Conservation (phyloP, 1,139 yeast genomes). For the Pichia sorboxylosa region DNA sequence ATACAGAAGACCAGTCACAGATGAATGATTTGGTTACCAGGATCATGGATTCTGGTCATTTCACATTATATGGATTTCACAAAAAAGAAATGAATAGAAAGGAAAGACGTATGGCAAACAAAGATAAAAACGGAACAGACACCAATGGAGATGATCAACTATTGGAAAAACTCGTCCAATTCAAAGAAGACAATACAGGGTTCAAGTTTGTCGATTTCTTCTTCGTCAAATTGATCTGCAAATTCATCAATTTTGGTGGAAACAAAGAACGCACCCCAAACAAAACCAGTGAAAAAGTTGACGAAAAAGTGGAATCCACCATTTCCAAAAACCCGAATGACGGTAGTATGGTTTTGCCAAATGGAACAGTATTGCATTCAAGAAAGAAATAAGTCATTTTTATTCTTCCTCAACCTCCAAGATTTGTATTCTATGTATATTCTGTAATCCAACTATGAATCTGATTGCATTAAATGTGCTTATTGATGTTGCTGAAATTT, state of each 20-base stretch:
- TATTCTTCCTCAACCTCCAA: too few relatives aligned
- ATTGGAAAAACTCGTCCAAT: slow-evolving; percentile 6
- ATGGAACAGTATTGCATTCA: slow-evolving; percentile 8
- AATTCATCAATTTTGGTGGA: neutral
- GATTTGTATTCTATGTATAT: too few relatives aligned
- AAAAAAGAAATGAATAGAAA: slow-evolving; percentile 11
- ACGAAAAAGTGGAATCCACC: neutral
- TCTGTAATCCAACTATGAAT: too few relatives aligned
- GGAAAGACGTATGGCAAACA: slow-evolving; percentile 10
- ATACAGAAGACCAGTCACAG: slow-evolving; percentile 6
- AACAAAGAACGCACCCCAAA: neutral
- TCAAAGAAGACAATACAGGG: slow-evolving; percentile 6
- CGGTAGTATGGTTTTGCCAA: slow-evolving; percentile 4
- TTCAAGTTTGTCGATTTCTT: slow-evolving; percentile 2
- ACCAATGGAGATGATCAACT: slow-evolving; percentile 1
- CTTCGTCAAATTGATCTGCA: slow-evolving; percentile 1
- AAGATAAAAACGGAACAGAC: neutral
- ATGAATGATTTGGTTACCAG: slow-evolving; percentile 8
- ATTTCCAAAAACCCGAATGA: neutral
- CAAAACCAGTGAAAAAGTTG: neutral
- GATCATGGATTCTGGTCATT: slow-evolving; percentile 10
- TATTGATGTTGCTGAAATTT: too few relatives aligned
- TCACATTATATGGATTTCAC: slow-evolving; percentile 10
- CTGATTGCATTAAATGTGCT: too few relatives aligned
- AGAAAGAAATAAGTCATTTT: slow-evolving; percentile 8